Percentiles rank a stretch among this genome's conserved stretches.
Conservation (phyloP, 257 asterid species). For the Solanum appendiculatum region DNA sequence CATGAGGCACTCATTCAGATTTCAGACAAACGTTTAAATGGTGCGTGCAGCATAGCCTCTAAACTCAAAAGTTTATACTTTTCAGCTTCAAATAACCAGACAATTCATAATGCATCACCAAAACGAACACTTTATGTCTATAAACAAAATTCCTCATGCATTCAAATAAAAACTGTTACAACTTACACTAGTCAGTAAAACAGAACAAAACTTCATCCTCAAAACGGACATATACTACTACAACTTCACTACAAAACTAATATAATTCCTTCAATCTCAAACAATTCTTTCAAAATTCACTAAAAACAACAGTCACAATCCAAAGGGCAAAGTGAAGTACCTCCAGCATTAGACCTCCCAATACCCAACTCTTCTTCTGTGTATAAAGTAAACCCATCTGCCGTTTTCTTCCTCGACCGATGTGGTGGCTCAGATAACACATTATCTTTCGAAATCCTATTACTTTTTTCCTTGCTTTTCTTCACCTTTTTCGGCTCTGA, state of each 20-base stretch:
- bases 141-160: not conserved
- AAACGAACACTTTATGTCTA: not conserved
- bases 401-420: slow-evolving; percentile 38
- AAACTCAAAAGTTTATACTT: not conserved
- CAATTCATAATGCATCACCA: not conserved
- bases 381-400: slow-evolving; percentile 51
- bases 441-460: not conserved
- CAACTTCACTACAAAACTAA: not conserved
- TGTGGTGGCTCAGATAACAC: not conserved
- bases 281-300: not conserved
- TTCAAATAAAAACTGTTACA: not conserved
- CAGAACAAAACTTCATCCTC: not conserved
- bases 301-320: slow-evolving; percentile 79
- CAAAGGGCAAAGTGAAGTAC: slow-evolving; percentile 61
- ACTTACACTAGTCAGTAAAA: not conserved
- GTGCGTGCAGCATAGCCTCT: not conserved
- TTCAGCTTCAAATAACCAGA: not conserved
- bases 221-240: not conserved
- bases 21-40: not conserved
- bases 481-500: slow-evolving; percentile 13
- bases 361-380: slow-evolving; percentile 70
- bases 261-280: not conserved
- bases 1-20: not conserved
- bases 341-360: slow-evolving; percentile 53
- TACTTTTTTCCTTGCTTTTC: slow-evolving; percentile 15